Evolutionary conservation across 2,329 filamentous ascomycete genomes (phyloP), one percentile per base, ranked within the genome.

Genomic region (Magnaporthales sp.): DNA sequence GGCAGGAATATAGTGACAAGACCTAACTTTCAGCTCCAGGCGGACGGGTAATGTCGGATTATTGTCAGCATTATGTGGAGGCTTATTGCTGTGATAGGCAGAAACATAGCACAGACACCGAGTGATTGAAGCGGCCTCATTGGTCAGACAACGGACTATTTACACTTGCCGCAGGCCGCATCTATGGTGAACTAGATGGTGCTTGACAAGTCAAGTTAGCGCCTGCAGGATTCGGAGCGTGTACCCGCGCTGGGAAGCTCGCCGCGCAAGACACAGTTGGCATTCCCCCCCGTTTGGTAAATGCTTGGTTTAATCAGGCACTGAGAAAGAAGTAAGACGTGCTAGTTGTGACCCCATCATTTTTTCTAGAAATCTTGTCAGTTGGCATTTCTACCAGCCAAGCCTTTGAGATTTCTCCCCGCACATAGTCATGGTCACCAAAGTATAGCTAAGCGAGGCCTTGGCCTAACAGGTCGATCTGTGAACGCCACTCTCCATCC

Each of bases 401-500:
- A 51, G 38, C 7, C 38, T 7, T 51, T 5, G n/a, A 51, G 15
- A 1, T 19, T 10, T 51, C 19, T n/a, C 8, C 38, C 6, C 19
- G 38, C 19, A n/a, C 38, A 8, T n/a, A 19, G 38, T 19, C 38
- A 46, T 19, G 13, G 1, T 51, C 38, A 51, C 38, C 19, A 19
- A 4, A 15, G 9, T 19, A 6, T 4, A 4, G 5, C 54, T 13
- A 58, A 1, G 8, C 22, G 3, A 11, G 13, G 2, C 22, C n/a
- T n/a, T 4, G 26, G 9, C 26, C 54, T 58, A 74, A 24, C 72
- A 73, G 1, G 73, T 72, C 2, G 71, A 67, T 66, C 71, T 68
- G 67, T 74, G 71, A 24, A 74, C 70, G 11, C 73, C 72, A 3
- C 69, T 68, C 9, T 68, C 71, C 73, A 77, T 70, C 58, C 70